phyloP scores from a whole-genome alignment of 176 grass and related monocot genomes.

The Otatea glauca region DNA sequence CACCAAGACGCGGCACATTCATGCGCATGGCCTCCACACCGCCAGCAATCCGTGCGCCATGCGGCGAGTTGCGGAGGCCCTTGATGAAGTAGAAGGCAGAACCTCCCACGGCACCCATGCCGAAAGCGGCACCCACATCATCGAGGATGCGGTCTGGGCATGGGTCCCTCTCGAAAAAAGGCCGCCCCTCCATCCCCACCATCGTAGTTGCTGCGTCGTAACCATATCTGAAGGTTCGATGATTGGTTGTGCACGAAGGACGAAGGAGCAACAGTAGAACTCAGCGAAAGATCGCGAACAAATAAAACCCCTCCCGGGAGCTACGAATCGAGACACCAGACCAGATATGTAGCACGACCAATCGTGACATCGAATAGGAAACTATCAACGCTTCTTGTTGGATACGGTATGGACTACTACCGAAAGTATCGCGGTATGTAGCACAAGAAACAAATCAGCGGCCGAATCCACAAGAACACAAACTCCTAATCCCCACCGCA shows the following conservation, averaged over 20 bases:
- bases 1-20: constrained; percentile 46
- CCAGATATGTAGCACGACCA: constrained; percentile 19
- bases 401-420: not conserved
- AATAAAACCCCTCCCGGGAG: not conserved
- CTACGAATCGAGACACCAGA: not conserved
- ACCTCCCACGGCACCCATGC: constrained; percentile 66
- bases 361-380: not conserved
- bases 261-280: not conserved
- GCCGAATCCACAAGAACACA: constrained; percentile 1
- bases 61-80: constrained; percentile 52
- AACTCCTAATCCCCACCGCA: not conserved
- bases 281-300: not conserved
- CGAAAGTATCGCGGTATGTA: not conserved
- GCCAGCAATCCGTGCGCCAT: constrained; percentile 41
- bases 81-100: constrained; percentile 58
- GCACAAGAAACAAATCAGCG: constrained; percentile 27
- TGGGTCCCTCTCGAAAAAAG: constrained; percentile 32
- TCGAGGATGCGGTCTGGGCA: constrained; percentile 69
- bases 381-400: constrained; percentile 24
- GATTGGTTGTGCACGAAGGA: not conserved
- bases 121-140: constrained; percentile 66
- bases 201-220: not conserved
- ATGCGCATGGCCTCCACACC: constrained; percentile 45
- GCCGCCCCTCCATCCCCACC: constrained; percentile 18
- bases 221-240: not conserved